phyloP scores from a whole-genome alignment of 192 early-diverging fungal species.

The Backusella macrospora region DNA sequence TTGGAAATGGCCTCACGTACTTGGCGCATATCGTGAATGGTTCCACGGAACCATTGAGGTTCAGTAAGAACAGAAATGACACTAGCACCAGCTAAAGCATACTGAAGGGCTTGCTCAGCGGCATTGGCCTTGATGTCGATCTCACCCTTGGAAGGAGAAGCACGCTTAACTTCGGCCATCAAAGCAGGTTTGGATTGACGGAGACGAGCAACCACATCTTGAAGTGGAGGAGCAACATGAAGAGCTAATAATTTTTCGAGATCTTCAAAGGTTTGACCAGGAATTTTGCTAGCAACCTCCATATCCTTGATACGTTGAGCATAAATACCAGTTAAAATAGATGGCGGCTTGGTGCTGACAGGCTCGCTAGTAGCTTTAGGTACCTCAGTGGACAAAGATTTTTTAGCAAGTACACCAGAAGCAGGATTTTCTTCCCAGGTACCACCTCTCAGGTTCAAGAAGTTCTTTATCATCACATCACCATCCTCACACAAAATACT shows the following conservation, averaged over 20 bases:
- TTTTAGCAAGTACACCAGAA: constrained; percentile 41
- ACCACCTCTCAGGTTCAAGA: constrained; percentile 85
- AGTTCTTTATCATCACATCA: constrained; percentile 86
- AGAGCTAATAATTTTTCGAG: constrained; percentile 70
- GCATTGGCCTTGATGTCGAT: constrained; percentile 86
- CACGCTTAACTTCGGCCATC: constrained; percentile 98
- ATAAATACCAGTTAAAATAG: constrained; percentile 85
- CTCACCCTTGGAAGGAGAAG: constrained; percentile 93
- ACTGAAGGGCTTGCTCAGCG: constrained; percentile 81
- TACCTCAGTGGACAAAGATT: background rate
- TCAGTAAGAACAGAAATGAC: constrained; percentile 98
- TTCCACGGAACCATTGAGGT: constrained; percentile 98
- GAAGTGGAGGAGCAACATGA: constrained; percentile 72
- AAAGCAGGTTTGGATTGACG: constrained; percentile 68
- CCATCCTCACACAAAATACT: constrained; percentile 95
- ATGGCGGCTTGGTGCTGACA: constrained; percentile 51
- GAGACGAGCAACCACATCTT: constrained; percentile 81
- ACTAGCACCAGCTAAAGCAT: constrained; percentile 88
- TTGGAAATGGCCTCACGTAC: constrained; percentile 74
- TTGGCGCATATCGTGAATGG: constrained; percentile 86
- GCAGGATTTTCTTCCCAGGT: constrained; percentile 77
- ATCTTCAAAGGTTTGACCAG: constrained; percentile 73
- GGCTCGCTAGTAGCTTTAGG: background rate
- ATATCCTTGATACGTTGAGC: constrained; percentile 83
- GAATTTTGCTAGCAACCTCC: constrained; percentile 61